Base-by-base conservation (phyloP, 345 rosid genomes). In the Lepidium didymum region DNA sequence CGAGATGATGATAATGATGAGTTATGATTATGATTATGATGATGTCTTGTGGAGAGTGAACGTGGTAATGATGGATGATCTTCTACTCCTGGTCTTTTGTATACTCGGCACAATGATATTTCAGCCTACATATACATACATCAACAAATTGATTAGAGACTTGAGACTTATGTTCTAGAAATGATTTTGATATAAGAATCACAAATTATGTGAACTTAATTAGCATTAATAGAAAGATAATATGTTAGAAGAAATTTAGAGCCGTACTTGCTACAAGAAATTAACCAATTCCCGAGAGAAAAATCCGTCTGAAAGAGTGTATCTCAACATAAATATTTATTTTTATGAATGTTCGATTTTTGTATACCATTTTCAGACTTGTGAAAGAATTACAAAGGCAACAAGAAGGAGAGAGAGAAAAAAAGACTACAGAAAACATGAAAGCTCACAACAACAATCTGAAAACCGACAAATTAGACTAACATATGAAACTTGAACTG, bases 31-130 rank as follows among this genome's bases (percentile, higher is more conserved):
- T 13, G 61, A n/a, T 57, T 27, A 19, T 31, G 82, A 69, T 40
- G 84, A 61, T 43, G 82, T 40, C 75, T 73, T 18, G 89, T 80
- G 1, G 88, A 79, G 49, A 81, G 78, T 11, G 83, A 77, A 23
- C 96, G 96, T 14, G 94, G 96, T 13, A 90, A 80, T 1, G 96
- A 87, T 7, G 92, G 91, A 65, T 87, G 91, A 71, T 93, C 98
- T 76, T 90, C 98, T 1, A 93, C 94, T 68, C 98, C 98, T 23
- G 96, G 80, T 66, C 98, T 81, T 76, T 90, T 93, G 87, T 93
- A 93, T 19, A 93, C 98, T 3, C 98, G 90, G 64, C 98, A 93
- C 36, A 93, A 84, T 0, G 98, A 93, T 74, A 87, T 93, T 78
- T 93, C 98, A 11, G 85, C 84, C 98, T 90, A 19, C 21, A 78